Conservation (phyloP, 768 basidiomycete genomes). For the Suillus occidentalis region DNA sequence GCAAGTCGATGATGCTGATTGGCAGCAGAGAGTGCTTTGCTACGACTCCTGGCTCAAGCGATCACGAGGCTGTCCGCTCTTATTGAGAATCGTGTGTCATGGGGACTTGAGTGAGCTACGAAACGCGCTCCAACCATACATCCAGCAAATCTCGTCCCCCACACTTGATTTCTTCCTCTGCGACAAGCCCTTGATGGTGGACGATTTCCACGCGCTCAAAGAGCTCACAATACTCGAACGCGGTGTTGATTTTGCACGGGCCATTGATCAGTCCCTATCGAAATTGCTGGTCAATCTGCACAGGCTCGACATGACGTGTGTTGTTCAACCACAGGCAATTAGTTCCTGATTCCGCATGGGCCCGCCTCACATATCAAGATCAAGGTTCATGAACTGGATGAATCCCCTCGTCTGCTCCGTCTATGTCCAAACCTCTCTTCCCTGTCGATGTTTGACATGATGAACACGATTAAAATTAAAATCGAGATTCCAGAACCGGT, state of each 20-base stretch:
- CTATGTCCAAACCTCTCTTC: background rate
- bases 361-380: constrained; percentile 15
- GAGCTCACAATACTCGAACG: constrained; percentile 15
- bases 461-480: background rate
- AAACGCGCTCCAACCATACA: constrained; percentile 20
- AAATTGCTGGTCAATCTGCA: constrained; percentile 8
- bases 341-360: background rate
- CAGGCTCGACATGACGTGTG: background rate
- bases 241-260: background rate
- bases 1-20: constrained; percentile 4
- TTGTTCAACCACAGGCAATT: background rate
- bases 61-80: background rate
- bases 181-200: background rate
- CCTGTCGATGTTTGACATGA: background rate
- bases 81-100: background rate
- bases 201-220: constrained; percentile 11
- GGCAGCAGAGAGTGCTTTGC: constrained; percentile 5
- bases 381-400: background rate
- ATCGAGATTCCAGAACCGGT: background rate
- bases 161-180: background rate
- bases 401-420: constrained; percentile 2
- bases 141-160: constrained; percentile 5
- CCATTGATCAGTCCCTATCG: background rate
- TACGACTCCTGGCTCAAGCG: background rate
- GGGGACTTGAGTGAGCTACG: background rate